These are phyloP conservation scores for Alloteropsis angusta DNA, from an alignment of 202 grass and related monocot genomes.

Conservation along the genomic window DNA sequence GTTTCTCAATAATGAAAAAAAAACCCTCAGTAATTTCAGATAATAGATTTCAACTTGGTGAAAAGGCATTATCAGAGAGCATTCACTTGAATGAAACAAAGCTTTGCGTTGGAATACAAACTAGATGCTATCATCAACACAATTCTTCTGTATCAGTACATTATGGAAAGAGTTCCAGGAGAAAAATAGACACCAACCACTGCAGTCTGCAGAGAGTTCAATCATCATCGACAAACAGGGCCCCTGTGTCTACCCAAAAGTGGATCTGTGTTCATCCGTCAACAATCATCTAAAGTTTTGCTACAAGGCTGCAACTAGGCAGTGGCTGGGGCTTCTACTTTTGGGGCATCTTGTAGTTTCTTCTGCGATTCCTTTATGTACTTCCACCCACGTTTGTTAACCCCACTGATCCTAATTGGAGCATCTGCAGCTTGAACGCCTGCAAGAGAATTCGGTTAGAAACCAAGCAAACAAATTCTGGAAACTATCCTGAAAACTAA, in stretches of 20 bases:
- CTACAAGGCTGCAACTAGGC: background rate
- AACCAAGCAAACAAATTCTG: background rate
- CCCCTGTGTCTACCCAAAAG: background rate
- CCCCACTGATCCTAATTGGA: conserved; percentile 63
- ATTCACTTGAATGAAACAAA: background rate
- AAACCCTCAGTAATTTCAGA: background rate
- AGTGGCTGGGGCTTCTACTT: conserved; percentile 14
- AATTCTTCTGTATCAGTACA: background rate
- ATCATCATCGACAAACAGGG: background rate
- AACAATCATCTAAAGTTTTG: background rate
- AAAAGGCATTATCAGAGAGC: background rate
- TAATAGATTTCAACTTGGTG: background rate
- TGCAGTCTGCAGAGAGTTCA: background rate
- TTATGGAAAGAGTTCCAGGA: background rate
- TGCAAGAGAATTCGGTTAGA: conserved; percentile 24
- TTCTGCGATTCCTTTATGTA: conserved; percentile 66
- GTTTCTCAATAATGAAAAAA: background rate
- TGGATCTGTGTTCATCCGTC: background rate
- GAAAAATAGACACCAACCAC: background rate
- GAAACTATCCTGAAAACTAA: background rate
- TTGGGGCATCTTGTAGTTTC: conserved; percentile 28
- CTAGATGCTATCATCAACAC: background rate
- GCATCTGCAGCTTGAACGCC: conserved; percentile 41
- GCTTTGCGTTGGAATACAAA: background rate
- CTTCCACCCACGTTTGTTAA: conserved; percentile 85